Evolutionary conservation across 2,329 filamentous ascomycete species (phyloP), one percentile per base, ranked within the genome.

Genomic region (Neurospora sp.): DNA sequence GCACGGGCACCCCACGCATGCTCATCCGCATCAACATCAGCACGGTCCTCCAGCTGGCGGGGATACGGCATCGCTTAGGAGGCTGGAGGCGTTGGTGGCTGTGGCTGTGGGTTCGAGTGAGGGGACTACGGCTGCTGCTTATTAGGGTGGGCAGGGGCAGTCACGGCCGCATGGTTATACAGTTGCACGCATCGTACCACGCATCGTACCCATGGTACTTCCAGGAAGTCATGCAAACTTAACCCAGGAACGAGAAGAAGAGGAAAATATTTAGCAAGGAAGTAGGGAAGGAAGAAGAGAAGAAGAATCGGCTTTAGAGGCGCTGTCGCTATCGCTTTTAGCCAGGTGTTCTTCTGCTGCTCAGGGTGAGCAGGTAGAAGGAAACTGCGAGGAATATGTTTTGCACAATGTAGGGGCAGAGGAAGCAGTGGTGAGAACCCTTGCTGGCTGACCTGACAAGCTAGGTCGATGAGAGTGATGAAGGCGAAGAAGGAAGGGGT

Each of bases 81-180:
- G 87, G 46, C 78, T 90, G 5, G 86, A 90, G 71, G 86, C 88
- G 33, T 82, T 90, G 8, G 88, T 90, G n/a, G 87, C 88, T 5
- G 87, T 89, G 57, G 88, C 88, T 4, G 89, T 62, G 15, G 52
- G 52, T 62, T 62, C 88, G 2, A 85, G 84, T 71, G 87, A 88
- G 76, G 83, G 79, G 19, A 74, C 75, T 2, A 76, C 73, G 15
- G 74, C 74, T 4, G 74, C 75, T n/a, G 74, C 74, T 2, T 75
- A 74, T 66, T 76, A 72, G 62, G 15, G 57, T 57, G 40, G 4
- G 19, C 33, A 69, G 6, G 2, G 28, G n/a, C 41, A 15, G 19
- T 3, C 66, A 4, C 6, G 17, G 17, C 8, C n/a, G 33, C 8
- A n/a, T 38, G n/a, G 52, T 10, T 5, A 69, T 43, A 57, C 6